Base-by-base conservation (phyloP, 2,329 filamentous ascomycete genomes). In the Ceratocystis harringtonii region DNA sequence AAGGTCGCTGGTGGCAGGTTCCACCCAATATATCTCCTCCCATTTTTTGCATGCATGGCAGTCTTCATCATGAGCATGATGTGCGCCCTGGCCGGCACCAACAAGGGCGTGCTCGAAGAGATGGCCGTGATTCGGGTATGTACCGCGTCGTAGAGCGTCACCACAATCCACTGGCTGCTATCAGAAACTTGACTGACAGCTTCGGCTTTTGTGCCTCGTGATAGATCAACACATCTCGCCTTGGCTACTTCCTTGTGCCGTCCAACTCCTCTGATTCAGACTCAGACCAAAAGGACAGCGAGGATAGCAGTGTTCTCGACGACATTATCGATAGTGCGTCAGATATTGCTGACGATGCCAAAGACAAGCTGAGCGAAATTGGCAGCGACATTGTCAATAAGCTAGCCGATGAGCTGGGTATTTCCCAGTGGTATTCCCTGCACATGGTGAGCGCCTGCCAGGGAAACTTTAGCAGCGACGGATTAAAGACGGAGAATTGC, bases 361-460 rank as follows among this genome's bases (percentile, higher is more conserved):
- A 69, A 36, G 71, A 73, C 69, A 73, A 72, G 61, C 45, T 68
- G 5, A 58, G 43, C 7, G 62, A 66, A 2, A 48, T 65, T n/a
- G 55, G 79, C 67, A 76, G 77, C 68, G 72, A 77, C 41, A 70
- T 79, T 43, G 72, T 73, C 4, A 74, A 76, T 65, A 72, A 76
- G 6, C 68, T 77, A 48, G 75, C 75, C 45, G 78, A 76, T 65
- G 69, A 76, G 63, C 72, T 81, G 32, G 78, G 79, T 28, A 76
- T 81, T 65, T 75, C 76, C 0, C 73, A 81, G 67, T 81, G 79
- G 79, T 81, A 81, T 69, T 80, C 78, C 17, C 68, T 81, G 36
- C 79, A 81, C 68, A 69, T 81, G 69, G 77, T 79, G 77, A 74
- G 75, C 48, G 71, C 74, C 3, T 81, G 79, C 70, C 72, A 79